phyloP scores from a whole-genome alignment of 768 basidiomycete genomes.

The Russula lepida region DNA sequence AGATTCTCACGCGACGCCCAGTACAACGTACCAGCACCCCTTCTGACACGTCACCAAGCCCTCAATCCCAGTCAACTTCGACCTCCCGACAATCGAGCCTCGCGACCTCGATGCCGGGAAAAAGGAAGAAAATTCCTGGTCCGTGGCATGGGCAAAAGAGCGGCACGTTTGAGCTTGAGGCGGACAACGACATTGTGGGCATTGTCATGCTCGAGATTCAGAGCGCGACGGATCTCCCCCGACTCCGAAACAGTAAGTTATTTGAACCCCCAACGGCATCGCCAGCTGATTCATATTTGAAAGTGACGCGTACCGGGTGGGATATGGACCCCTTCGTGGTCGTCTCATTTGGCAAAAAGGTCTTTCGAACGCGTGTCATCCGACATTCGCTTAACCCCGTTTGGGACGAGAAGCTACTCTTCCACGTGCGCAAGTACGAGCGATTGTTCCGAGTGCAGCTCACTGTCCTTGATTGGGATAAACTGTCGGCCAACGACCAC shows the following conservation, averaged over 20 bases:
- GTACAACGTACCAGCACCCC: slow-evolving; percentile 28
- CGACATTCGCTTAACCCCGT: slow-evolving; percentile 78
- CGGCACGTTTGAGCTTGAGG: slow-evolving; percentile 50
- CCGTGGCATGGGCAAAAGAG: slow-evolving; percentile 33
- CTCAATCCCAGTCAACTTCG: slow-evolving; percentile 1
- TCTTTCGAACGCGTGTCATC: slow-evolving; percentile 86
- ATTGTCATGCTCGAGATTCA: slow-evolving; percentile 94
- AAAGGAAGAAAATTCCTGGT: slow-evolving; percentile 34
- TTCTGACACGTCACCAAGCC: slow-evolving; percentile 22
- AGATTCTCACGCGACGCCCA: slow-evolving; percentile 31
- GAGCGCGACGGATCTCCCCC: slow-evolving; percentile 75
- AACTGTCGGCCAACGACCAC: slow-evolving; percentile 79
- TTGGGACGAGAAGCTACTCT: slow-evolving; percentile 94
- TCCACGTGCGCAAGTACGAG: slow-evolving; percentile 89
- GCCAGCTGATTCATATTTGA: not conserved
- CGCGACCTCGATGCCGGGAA: slow-evolving; percentile 24
- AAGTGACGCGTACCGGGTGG: slow-evolving; percentile 81
- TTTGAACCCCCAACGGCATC: not conserved
- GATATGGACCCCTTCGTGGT: slow-evolving; percentile 99
- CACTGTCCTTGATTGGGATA: slow-evolving; percentile 94
- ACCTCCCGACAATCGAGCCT: slow-evolving; percentile 18
- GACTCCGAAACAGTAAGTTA: slow-evolving; percentile 73
- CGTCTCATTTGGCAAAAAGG: slow-evolving; percentile 93
- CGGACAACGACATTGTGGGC: slow-evolving; percentile 77
- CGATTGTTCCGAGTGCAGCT: slow-evolving; percentile 69